Base-by-base conservation (phyloP, 2,329 filamentous ascomycete genomes). In the Periconia digitata region DNA sequence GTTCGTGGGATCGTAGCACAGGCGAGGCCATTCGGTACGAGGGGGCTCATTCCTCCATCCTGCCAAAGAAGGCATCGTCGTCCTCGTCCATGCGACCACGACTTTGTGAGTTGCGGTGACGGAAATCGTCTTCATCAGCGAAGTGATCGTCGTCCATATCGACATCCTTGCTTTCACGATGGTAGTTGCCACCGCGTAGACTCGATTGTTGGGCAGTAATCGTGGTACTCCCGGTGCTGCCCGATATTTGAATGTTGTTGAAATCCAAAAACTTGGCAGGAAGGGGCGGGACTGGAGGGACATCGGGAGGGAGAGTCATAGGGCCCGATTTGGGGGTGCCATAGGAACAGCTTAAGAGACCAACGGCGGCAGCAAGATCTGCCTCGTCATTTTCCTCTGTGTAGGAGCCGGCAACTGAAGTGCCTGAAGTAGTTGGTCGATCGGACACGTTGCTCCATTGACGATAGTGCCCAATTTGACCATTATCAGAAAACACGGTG, bases 51-150 rank as follows among this genome's bases (percentile, higher is more conserved):
- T 95, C 90, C 74, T 99, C 94, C 92, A 97, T 97, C 59, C 85
- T 84, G 48, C 92, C 92, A 77, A 99, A 99, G 63, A 97, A 88
- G 66, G 92, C 92, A 58, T 96, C 92, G 58, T 97, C 92, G 54
- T 95, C 91, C 61, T 96, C 92, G 61, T 95, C 89, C 70, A 85
- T 87, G 53, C 87, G 67, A 43, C 82, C 82, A 46, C 83, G 80
- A 50, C 66, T 66, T 53, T 62, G 65, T 40, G 66, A 65, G 46
- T 68, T 60, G 55, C 66, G 60, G 40, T 65, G 64, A 44, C 74
- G 78, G 63, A 85, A 84, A 53, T 88, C 85, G 52, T 88, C 85
- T 46, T 90, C 85, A 55, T 84, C 84, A 60, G 78, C 77, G 55
- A 80, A 77, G 70, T 80, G 85, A 49, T 85, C 84, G 56, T 82